Conservation (phyloP, 2,329 filamentous ascomycete species). For the Ascochyta pisi region DNA sequence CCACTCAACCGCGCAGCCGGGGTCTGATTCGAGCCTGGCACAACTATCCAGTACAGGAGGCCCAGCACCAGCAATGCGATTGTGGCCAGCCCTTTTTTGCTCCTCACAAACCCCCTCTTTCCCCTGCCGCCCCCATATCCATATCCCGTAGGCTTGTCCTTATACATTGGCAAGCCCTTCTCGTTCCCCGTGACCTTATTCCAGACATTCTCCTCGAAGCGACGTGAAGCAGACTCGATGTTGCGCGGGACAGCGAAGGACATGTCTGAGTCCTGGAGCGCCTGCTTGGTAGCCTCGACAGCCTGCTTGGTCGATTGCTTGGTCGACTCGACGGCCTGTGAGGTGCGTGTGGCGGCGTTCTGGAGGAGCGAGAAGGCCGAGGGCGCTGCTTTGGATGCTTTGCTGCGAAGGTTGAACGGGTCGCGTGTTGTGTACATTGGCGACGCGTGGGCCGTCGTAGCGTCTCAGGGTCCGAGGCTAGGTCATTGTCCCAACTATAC, state of each 20-base stretch:
- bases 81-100: constrained; percentile 66
- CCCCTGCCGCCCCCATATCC: constrained; percentile 61
- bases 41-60: constrained; percentile 74
- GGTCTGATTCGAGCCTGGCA: constrained; percentile 45
- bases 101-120: constrained; percentile 60
- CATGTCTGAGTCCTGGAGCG: constrained; percentile 48
- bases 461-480: constrained; percentile 13
- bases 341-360: constrained; percentile 37
- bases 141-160: constrained; percentile 92
- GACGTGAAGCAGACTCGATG: constrained; percentile 50
- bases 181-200: constrained; percentile 64
- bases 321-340: constrained; percentile 24
- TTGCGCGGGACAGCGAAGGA: constrained; percentile 53
- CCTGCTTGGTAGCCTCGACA: constrained; percentile 41
- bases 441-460: constrained; percentile 12
- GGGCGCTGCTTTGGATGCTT: constrained; percentile 35
- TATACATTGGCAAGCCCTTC: constrained; percentile 88
- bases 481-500: not conserved
- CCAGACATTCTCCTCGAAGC: constrained; percentile 53
- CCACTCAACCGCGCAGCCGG: constrained; percentile 47
- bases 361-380: constrained; percentile 43
- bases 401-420: constrained; percentile 54
- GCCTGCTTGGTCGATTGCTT: constrained; percentile 37
- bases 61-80: constrained; percentile 62
- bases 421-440: constrained; percentile 54